A percentile compares a stretch with the other conserved stretches of the same genome.
Conservation (phyloP, 192 early-diverging fungal species). For the Pilobolus umbonatus region DNA sequence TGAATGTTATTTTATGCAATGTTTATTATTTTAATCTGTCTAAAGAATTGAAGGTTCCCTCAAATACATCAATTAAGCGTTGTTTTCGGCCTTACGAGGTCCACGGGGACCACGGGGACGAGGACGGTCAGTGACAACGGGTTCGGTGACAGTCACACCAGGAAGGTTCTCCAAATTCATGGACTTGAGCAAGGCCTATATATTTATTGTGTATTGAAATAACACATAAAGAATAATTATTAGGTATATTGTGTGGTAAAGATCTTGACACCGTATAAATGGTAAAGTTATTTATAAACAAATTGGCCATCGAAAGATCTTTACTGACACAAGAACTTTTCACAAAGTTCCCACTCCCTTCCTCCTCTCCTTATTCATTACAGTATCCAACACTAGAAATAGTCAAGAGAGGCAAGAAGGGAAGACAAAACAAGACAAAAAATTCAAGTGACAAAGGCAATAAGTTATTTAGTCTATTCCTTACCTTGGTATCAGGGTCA, state of each 20-base stretch:
- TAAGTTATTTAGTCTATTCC: not conserved
- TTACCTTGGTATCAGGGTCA: conserved; percentile 88
- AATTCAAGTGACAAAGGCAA: conserved; percentile 1
- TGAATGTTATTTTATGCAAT: too few relatives aligned
- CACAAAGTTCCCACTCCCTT: not conserved
- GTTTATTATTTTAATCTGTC: too few relatives aligned
- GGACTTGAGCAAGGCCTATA: conserved; percentile 88
- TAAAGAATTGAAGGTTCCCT: not conserved
- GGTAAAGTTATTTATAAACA: conserved; percentile 1
- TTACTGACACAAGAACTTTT: conserved; percentile 13
- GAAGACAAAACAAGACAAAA: not conserved
- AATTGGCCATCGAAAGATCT: conserved; percentile 33
- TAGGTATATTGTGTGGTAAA: not conserved
- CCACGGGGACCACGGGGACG: conserved; percentile 27
- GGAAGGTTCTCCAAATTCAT: conserved; percentile 92
- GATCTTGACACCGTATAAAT: conserved; percentile 34
- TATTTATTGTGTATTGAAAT: too few relatives aligned
- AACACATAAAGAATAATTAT: conserved; percentile 18
- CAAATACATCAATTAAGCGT: conserved; percentile 30
- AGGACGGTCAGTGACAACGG: conserved; percentile 33
- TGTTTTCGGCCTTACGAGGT: conserved; percentile 27
- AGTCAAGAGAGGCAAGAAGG: not conserved
- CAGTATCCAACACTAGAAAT: not conserved
- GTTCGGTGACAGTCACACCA: conserved; percentile 67
- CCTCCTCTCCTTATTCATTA: not conserved